phyloP scores from a whole-genome alignment of 140 eudicot species.

The Oenanthe javanica region DNA sequence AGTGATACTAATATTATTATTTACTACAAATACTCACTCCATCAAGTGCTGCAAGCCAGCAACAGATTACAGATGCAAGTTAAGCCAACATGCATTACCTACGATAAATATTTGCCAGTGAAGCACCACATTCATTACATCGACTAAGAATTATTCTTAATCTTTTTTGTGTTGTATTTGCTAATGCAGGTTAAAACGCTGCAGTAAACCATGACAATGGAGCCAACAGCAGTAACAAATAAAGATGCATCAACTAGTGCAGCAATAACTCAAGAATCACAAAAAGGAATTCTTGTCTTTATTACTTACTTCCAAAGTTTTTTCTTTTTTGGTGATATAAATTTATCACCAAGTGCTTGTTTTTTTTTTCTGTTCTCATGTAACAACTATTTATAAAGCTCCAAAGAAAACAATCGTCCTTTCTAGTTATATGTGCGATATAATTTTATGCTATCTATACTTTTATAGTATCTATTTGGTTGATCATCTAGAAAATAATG shows the following conservation, averaged over 20 bases:
- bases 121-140: not conserved
- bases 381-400: no score
- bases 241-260: slow-evolving; percentile 2
- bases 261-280: slow-evolving; percentile 5
- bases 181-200: slow-evolving; percentile 13
- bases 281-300: not conserved
- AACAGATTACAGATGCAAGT: not conserved
- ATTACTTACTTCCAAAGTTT: not conserved
- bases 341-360: no score
- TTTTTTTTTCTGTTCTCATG: no score
- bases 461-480: no score
- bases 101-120: not conserved
- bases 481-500: no score
- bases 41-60: not conserved
- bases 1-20: not conserved
- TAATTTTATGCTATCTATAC: no score
- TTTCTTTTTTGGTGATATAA: not conserved
- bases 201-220: not conserved
- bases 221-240: not conserved
- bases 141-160: not conserved
- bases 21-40: not conserved
- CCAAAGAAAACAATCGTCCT: no score
- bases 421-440: no score
- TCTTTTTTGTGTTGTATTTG: not conserved
- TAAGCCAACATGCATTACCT: not conserved